Base-by-base conservation (phyloP, 257 asterid genomes). In the Mitragyna speciosa region DNA sequence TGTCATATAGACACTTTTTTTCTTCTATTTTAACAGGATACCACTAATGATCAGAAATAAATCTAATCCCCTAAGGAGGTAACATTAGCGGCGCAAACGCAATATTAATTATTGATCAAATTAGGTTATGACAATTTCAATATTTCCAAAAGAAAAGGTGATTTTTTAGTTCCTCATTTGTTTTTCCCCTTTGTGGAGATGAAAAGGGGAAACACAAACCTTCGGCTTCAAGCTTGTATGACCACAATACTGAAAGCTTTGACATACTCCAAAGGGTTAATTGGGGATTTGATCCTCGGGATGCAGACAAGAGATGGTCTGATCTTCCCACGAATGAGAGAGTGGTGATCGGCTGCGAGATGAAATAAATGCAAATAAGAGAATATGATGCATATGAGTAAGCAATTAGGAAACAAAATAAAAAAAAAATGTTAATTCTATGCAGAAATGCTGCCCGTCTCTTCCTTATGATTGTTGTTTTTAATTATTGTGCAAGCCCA, bases 251-350 rank as follows among this genome's bases (percentile, higher is more conserved):
- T 61, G 92, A 83, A 72, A 92, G 84, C 67, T 87, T 90, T 65
- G 94, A 87, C 97, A 94, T 89, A 72, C 91, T 90, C 99, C 98
- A 95, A 16, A 91, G 12, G 51, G 88, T 81, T 79, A 96, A 81
- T 76, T 87, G 93, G 0, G 97, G 91, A 71, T 81, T 84, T 72
- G 88, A 83, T 58, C 97, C 99, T 81, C 80, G 91, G 47, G 98
- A 91, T 43, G 91, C 84, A 65, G 99, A 91, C 73, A 96, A 92
- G 48, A 96, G 91, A 86, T 96, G 89, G 30, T 89, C 88, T 0
- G 97, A 91, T 85, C 88, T 90, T 78, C 99, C 99, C 80, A 92
- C 89, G 82, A 94, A 96, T 73, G 94, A 77, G 76, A 96, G 91
- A 39, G 83, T 82, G 20, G 84, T 63, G 52, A 92, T 92, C 80